Base-by-base conservation (phyloP, 2,329 filamentous ascomycete genomes). In the Alternaria atra region DNA sequence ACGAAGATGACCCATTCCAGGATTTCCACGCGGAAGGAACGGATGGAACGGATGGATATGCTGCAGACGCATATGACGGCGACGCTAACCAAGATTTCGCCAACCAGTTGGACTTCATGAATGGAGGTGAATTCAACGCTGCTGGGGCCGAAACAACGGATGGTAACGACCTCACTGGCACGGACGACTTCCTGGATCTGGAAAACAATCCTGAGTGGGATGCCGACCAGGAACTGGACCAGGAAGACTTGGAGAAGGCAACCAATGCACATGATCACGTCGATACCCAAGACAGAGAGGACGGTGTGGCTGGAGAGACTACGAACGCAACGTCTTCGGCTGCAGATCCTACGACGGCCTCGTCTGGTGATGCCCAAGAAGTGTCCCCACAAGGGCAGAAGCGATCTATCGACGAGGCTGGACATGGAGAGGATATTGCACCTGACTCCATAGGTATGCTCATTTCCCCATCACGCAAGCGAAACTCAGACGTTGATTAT, bases 331-430 rank as follows among this genome's bases (percentile, higher is more conserved):
- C 60, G 64, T 72, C 70, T 73, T 65, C 65, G 65, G 69, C 63
- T 74, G 72, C 68, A 67, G 61, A 68, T 55, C 65, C 68, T 61
- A 60, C 67, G 57, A 67, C 63, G 35, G 62, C 63, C 69, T 73
- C 69, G 60, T 73, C 68, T 47, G 67, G 62, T 47, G 67, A 69
- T 34, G 61, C 62, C 52, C 60, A 65, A 40, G 58, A 68, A 25
- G 52, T 64, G 52, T 76, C 74, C 44, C 65, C 69, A n/a, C 73
- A 75, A 64, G 69, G 72, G 65, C 71, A 66, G 47, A 77, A 77
- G 62, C 69, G 75, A 58, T 70, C 72, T 15, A 70, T 76, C 56
- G 73, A 74, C 61, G 73, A 77, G 65, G 72, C 74, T 61, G 69
- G 68, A 62, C 62, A 73, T 58, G 73, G 67, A 66, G 52, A 53